phyloP scores from a whole-genome alignment of 2,329 filamentous ascomycete genomes.

The Ascochyta lentis region DNA sequence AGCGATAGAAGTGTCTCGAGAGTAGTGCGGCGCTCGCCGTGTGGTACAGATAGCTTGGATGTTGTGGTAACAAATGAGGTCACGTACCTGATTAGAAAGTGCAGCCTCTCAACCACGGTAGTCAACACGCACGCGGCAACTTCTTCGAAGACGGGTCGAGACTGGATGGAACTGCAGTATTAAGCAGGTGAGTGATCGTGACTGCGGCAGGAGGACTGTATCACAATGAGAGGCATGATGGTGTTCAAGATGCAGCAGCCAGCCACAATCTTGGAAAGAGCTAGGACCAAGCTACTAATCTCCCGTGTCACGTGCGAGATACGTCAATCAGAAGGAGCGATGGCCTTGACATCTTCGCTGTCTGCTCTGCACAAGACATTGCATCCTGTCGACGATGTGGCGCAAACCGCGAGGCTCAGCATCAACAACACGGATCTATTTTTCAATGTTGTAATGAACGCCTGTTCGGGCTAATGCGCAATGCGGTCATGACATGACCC shows the following conservation, averaged over 20 bases:
- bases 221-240: not conserved
- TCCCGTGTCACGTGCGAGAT: slow-evolving; percentile 13
- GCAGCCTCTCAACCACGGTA: not conserved
- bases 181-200: not conserved
- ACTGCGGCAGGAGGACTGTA: not conserved
- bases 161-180: not conserved
- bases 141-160: not conserved
- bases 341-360: not conserved
- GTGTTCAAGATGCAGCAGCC: slow-evolving; percentile 6
- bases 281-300: slow-evolving; percentile 9
- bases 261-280: slow-evolving; percentile 15
- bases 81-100: slow-evolving; percentile 9
- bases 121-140: not conserved
- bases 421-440: too few species aligned
- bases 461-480: slow-evolving; percentile 13
- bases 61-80: slow-evolving; percentile 10
- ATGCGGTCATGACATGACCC: slow-evolving; percentile 20
- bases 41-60: slow-evolving; percentile 3
- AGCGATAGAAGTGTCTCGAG: not conserved
- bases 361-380: not conserved
- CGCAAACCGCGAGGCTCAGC: not conserved
- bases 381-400: not conserved
- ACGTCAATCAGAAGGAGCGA: not conserved
- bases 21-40: not conserved
- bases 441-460: slow-evolving; percentile 4